Conservation (phyloP, 345 rosid species). For the Eucalyptus tenuipes region DNA sequence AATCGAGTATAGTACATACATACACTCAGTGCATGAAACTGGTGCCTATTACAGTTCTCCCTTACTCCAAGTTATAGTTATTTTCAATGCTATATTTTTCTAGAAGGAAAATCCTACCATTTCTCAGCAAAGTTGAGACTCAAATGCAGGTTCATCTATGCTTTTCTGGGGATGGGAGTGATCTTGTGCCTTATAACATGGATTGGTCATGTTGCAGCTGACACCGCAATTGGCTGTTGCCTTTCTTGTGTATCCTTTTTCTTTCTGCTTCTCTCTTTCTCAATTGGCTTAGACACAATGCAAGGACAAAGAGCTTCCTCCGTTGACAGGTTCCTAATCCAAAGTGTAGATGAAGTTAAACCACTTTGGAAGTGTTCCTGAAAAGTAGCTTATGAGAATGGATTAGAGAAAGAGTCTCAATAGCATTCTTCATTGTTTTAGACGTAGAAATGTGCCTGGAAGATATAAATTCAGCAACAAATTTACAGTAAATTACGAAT, state of each 20-base stretch:
- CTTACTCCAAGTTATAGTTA: background rate
- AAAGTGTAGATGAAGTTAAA: background rate
- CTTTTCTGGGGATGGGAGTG: conserved; percentile 21
- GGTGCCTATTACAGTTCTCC: background rate
- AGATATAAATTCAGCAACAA: background rate
- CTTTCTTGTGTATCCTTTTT: conserved; percentile 48
- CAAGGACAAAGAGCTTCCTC: background rate
- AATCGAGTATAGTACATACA: background rate
- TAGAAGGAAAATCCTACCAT: background rate
- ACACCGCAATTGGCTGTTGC: conserved; percentile 28
- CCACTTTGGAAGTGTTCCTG: background rate
- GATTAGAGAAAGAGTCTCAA: background rate
- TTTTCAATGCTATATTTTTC: background rate
- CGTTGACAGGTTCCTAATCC: background rate
- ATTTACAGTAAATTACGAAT: background rate
- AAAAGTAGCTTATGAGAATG: background rate
- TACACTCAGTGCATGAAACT: background rate
- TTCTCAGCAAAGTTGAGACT: background rate
- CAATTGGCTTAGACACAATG: background rate
- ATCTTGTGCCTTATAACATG: conserved; percentile 34
- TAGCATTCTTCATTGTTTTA: background rate
- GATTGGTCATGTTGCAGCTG: conserved; percentile 41
- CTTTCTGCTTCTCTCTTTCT: background rate
- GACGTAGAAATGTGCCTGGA: background rate
- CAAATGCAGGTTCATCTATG: conserved; percentile 41